Evolutionary conservation across 108 stramenopile genomes (phyloP).

Genomic region (Nitzschia sp.): DNA sequence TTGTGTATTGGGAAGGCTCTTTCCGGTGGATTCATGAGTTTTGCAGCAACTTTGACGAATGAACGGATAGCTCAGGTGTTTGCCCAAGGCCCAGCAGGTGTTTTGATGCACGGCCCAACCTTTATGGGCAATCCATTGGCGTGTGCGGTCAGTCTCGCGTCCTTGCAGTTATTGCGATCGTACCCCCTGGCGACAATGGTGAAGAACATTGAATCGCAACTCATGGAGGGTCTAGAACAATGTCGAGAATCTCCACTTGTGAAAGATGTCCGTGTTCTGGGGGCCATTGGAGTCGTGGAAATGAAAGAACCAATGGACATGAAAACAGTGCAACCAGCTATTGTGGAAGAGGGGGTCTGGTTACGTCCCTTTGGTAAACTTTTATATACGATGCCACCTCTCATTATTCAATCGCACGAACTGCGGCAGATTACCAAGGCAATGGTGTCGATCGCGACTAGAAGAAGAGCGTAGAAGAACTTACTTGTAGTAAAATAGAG

Average conservation of each 20-base stretch:
- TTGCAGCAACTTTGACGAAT: conserved; percentile 78
- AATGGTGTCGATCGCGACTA: conserved; percentile 39
- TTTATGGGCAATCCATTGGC: conserved; percentile 88
- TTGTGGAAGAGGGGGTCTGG: conserved; percentile 79
- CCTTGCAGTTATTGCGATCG: conserved; percentile 46
- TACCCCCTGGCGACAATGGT: conserved; percentile 60
- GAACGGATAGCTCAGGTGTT: conserved; percentile 65
- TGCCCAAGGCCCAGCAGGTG: conserved; percentile 47
- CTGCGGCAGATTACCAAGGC: conserved; percentile 42
- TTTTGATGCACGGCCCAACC: conserved; percentile 84
- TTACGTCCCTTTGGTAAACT: conserved; percentile 78
- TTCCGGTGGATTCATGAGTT: conserved; percentile 82
- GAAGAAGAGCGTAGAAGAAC: no score
- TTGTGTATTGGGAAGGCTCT: conserved; percentile 86
- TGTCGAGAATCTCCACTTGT: conserved; percentile 54
- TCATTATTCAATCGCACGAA: conserved; percentile 46
- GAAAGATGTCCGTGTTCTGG: conserved; percentile 75
- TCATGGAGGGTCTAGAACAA: conserved; percentile 52
- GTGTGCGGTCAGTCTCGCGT: conserved; percentile 73
- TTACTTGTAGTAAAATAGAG: no score
- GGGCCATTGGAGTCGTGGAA: conserved; percentile 88
- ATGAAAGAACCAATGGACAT: conserved; percentile 69
- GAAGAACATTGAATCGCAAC: conserved; percentile 44
- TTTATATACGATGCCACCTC: conserved; percentile 88
- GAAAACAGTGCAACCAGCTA: conserved; percentile 48